These are phyloP conservation scores for Recurvomyces mirabilis DNA, from an alignment of 495 filamentous ascomycete genomes.

Conservation along the genomic window DNA sequence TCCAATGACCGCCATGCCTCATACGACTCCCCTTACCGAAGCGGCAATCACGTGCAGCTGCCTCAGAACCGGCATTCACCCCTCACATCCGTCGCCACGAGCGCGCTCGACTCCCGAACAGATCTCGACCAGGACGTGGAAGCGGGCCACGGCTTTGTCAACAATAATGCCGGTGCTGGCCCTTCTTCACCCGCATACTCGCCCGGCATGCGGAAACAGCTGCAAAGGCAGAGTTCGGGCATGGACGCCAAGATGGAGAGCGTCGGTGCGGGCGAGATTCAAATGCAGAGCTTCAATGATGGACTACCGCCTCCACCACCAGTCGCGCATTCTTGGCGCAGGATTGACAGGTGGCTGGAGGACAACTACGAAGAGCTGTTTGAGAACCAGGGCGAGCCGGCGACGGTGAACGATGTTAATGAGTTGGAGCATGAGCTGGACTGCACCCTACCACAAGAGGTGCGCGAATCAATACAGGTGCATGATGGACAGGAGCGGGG, in stretches of 20 bases:
- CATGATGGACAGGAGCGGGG: conserved; percentile 96
- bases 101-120: conserved; percentile 48
- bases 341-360: conserved; percentile 89
- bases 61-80: conserved; percentile 33
- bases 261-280: conserved; percentile 68
- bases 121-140: conserved; percentile 37
- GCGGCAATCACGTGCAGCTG: conserved; percentile 28
- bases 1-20: conserved; percentile 37
- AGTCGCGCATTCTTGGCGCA: conserved; percentile 76
- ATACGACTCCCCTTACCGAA: conserved; percentile 35
- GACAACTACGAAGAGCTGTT: conserved; percentile 88
- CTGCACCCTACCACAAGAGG: conserved; percentile 83
- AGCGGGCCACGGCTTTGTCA: conserved; percentile 42
- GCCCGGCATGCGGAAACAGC: conserved; percentile 72
- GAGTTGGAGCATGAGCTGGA: conserved; percentile 94
- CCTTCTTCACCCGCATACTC: conserved; percentile 68
- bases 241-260: conserved; percentile 45
- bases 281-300: conserved; percentile 92
- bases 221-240: conserved; percentile 49
- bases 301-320: conserved; percentile 84
- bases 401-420: conserved; percentile 88
- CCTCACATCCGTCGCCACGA: conserved; percentile 40
- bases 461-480: conserved; percentile 78
- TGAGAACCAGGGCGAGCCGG: conserved; percentile 84
- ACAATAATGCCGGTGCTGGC: conserved; percentile 40